Base-by-base conservation (phyloP, 352 stramenopile genomes). In the Globisporangium camurandrum region DNA sequence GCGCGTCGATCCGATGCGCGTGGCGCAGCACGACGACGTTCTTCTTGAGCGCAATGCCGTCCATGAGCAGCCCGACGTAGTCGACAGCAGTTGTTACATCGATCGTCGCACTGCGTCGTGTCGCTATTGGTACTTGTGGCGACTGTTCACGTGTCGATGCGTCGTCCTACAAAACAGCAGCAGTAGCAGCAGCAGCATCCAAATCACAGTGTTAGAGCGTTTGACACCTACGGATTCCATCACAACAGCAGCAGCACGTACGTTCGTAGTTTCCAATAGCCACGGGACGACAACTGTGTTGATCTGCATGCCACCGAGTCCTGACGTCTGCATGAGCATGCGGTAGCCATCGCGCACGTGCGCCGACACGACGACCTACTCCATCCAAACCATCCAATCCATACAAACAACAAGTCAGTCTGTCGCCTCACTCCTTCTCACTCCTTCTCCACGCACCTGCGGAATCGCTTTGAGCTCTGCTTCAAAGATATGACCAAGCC, bases 211-310 rank as follows among this genome's bases (percentile, higher is more conserved):
- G n/a, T n/a, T n/a, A n/a, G n/a, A n/a, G n/a, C n/a, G n/a, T n/a
- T n/a, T n/a, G n/a, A n/a, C 24, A 19, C 2, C 38, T 22, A n/a
- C n/a, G 7, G 3, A 12, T 42, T 45, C 24, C n/a, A 55, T 16
- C 33, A 38, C n/a, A 38, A 16, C 9, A 38, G 34, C 12, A 39
- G 24, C 7, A 3, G 4, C 37, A 51, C 58, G 22, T 49, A 74
- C 51, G n/a, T n/a, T n/a, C n/a, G n/a, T n/a, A n/a, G n/a, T n/a
- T 19, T 59, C 36, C 20, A 61, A 39, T 5, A 67, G 52, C 74
- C 68, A 91, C 5, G 72, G 71, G 1, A 92, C 55, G 22, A 76
- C 70, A 4, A 92, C 67, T 5, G 75, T 88, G 59, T 93, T 90
- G 49, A 84, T 69, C 39, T 83, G 67, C 69, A 93, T 82, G 3